These are phyloP conservation scores for Penicillium sp. DNA, from an alignment of 2,329 filamentous ascomycete genomes.

Conservation along the genomic window DNA sequence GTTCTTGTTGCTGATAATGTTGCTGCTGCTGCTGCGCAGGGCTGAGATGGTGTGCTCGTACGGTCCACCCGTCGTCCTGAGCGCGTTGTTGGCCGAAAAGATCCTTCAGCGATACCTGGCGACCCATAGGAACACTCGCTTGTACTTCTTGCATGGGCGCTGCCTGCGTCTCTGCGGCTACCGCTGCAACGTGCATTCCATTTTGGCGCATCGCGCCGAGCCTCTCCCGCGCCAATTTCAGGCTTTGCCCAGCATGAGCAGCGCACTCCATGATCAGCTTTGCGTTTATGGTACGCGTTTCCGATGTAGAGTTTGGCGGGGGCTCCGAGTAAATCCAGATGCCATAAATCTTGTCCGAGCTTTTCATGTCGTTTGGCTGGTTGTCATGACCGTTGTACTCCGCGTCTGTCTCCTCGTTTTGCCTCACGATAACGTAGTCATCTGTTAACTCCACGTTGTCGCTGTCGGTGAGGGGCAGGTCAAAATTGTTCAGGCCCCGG, in stretches of 20 bases:
- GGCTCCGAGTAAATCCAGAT: conserved; percentile 61
- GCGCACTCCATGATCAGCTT: conserved; percentile 53
- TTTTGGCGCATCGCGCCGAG: conserved; percentile 33
- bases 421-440: conserved; percentile 56
- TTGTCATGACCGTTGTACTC: conserved; percentile 10
- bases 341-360: conserved; percentile 48
- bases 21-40: conserved; percentile 9
- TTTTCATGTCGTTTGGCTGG: conserved; percentile 8
- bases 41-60: conserved; percentile 42
- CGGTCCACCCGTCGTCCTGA: conserved; percentile 48
- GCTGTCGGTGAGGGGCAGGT: conserved; percentile 54
- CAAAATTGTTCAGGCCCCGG: conserved; percentile 63
- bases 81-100: conserved; percentile 52
- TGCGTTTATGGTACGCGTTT: conserved; percentile 48
- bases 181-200: conserved; percentile 30
- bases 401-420: conserved; percentile 32
- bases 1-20: conserved; percentile 6
- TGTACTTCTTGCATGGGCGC: conserved; percentile 36
- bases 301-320: conserved; percentile 50
- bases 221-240: conserved; percentile 41
- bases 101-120: conserved; percentile 49
- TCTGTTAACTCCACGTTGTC: conserved; percentile 60
- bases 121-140: conserved; percentile 47
- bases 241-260: conserved; percentile 46
- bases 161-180: conserved; percentile 25